Evolutionary conservation across 2,329 filamentous ascomycete genomes (phyloP).

Genomic region (Aspergillus eucalypticola): DNA sequence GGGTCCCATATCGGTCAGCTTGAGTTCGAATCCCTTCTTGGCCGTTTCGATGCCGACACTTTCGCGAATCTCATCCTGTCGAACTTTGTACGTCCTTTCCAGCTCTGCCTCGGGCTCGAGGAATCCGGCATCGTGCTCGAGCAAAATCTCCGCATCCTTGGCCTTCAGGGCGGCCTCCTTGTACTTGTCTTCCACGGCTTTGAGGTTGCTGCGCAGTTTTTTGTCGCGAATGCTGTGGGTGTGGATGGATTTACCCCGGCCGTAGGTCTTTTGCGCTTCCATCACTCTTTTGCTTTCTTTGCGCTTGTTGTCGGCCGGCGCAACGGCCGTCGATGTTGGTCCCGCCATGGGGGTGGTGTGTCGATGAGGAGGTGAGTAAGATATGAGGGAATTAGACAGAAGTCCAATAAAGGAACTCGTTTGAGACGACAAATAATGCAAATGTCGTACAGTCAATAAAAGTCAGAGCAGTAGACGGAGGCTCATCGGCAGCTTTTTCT

Average conservation of each 20-base stretch:
- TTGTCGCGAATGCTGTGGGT: constrained; percentile 78
- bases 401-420: neutral
- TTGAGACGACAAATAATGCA: neutral
- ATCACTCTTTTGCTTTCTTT: constrained; percentile 42
- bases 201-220: constrained; percentile 81
- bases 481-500: constrained; percentile 14
- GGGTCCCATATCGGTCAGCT: constrained; percentile 77
- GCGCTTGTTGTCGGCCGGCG: constrained; percentile 35
- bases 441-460: neutral
- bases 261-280: constrained; percentile 73
- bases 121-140: constrained; percentile 83
- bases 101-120: constrained; percentile 85
- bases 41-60: constrained; percentile 79
- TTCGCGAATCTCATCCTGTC: constrained; percentile 78
- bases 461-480: neutral
- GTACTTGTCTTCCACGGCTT: constrained; percentile 77
- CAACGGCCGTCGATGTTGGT: constrained; percentile 30
- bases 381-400: neutral
- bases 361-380: neutral
- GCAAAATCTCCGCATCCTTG: constrained; percentile 87
- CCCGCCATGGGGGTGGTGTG: constrained; percentile 29
- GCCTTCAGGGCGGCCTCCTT: constrained; percentile 77
- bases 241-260: constrained; percentile 75
- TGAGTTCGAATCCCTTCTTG: constrained; percentile 90
- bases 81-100: constrained; percentile 88